Evolutionary conservation across 805 yeast genomes (phyloP).

Genomic region (Cyberlindnera lachancei): DNA sequence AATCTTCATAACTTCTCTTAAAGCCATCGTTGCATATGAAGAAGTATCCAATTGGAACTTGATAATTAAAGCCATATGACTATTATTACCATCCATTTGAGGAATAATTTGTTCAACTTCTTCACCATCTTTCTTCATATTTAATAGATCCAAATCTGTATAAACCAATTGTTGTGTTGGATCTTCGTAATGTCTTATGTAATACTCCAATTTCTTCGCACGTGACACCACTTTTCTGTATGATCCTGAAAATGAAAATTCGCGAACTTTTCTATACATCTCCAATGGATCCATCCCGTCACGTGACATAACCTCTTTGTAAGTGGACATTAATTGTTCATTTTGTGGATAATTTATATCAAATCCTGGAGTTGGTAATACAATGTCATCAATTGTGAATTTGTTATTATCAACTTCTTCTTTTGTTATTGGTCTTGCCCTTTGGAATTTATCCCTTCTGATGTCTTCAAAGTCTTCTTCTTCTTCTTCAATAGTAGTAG

Average conservation of each 20-base stretch:
- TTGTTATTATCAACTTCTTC: constrained; percentile 57
- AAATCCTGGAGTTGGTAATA: constrained; percentile 94
- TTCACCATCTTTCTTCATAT: constrained; percentile 25
- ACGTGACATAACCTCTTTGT: constrained; percentile 63
- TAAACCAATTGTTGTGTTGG: constrained; percentile 65
- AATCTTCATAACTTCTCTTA: constrained; percentile 80
- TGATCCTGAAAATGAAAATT: constrained; percentile 87
- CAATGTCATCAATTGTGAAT: constrained; percentile 72
- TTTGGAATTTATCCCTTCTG: constrained; percentile 43
- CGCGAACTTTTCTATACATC: constrained; percentile 80
- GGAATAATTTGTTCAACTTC: constrained; percentile 23
- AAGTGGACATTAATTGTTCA: constrained; percentile 47
- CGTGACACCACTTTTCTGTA: constrained; percentile 68
- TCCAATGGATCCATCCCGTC: constrained; percentile 80
- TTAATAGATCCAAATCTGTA: constrained; percentile 65
- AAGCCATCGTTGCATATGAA: constrained; percentile 95
- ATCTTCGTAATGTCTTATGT: constrained; percentile 51
- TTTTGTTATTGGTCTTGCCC: constrained; percentile 69
- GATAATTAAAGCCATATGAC: constrained; percentile 62
- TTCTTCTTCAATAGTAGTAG: constrained; percentile 16
- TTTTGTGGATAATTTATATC: constrained; percentile 83
- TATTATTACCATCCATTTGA: constrained; percentile 15
- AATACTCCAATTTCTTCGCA: constrained; percentile 58
- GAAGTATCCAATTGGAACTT: constrained; percentile 76
- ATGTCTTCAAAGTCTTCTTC: constrained; percentile 63